Conservation (phyloP, 2,329 filamentous ascomycete species). For the Pseudogymnoascus sp. region DNA sequence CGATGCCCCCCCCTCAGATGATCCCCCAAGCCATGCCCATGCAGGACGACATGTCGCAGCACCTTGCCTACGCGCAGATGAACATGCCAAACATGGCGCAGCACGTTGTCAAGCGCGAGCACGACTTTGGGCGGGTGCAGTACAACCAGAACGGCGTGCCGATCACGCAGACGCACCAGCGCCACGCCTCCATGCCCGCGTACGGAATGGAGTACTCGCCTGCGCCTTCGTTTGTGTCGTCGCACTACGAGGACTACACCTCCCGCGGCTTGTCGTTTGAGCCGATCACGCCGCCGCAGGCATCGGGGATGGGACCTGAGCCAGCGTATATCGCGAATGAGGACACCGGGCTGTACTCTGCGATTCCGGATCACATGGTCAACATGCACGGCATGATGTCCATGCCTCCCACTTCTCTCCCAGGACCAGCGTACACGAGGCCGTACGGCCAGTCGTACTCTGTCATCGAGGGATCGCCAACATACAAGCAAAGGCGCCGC, state of each 20-base stretch:
- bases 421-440: conserved; percentile 66
- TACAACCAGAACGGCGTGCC: conserved; percentile 91
- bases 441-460: conserved; percentile 66
- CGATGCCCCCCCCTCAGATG: conserved; percentile 88
- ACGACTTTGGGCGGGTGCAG: conserved; percentile 71
- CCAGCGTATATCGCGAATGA: conserved; percentile 97
- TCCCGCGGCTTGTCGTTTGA: conserved; percentile 84
- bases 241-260: conserved; percentile 96
- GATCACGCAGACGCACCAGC: conserved; percentile 73
- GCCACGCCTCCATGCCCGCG: conserved; percentile 96
- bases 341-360: conserved; percentile 91
- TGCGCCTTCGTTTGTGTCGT: conserved; percentile 96
- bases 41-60: conserved; percentile 53
- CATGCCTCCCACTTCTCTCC: conserved; percentile 75
- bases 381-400: conserved; percentile 86
- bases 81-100: conserved; percentile 63
- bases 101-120: conserved; percentile 78
- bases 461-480: conserved; percentile 94
- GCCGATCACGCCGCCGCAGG: conserved; percentile 88
- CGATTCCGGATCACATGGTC: conserved; percentile 81
- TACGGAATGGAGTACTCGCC: conserved; percentile 95
- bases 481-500: conserved; percentile 93
- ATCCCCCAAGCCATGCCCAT: conserved; percentile 51
- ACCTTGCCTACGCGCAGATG: conserved; percentile 61
- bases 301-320: conserved; percentile 71